Base-by-base conservation (phyloP, 2,329 filamentous ascomycete genomes). In the Cordyceps militaris region DNA sequence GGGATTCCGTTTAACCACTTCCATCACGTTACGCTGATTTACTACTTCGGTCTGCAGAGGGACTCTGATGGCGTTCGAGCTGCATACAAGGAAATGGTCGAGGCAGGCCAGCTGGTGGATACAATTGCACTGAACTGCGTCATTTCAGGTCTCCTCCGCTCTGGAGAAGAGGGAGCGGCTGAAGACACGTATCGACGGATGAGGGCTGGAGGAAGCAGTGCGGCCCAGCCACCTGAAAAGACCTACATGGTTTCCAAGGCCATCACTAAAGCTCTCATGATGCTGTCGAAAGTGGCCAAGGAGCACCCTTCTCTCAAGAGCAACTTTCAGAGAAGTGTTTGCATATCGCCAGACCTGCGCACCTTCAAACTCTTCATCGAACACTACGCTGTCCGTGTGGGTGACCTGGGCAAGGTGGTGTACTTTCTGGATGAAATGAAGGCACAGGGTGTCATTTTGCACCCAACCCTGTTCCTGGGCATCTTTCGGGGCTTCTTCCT, bases 71-170 rank as follows among this genome's bases (percentile, higher is more conserved):
- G 83, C 3, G 83, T 96, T 23, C 81, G 91, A 46, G 81, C 81
- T 32, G 86, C 89, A 0, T 99, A 97, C 70, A 82, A 81, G 61
- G 85, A 91, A 23, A 87, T 96, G 71, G 87, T 97, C n/a, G 77
- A 88, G 38, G 82, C 85, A 0, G 91, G 91, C 34, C 90, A 97
- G 69, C 85, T 97, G 61, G 85, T 99, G 57, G 93, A 97, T 69
- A 92, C 89, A 0, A 79, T 88, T 3, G 87, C 91, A 14, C 79
- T 97, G 70, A 97, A 97, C 67, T 89, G 88, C 64, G 85, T 97
- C 65, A 89, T 97, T 61, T 79, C 85, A 0, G 86, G 91, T 1
- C 79, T 97, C 21, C 78, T 97, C 44, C 80, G 84, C 57, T 85
- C 87, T 14, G 87, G 87, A 42, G 92, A 99, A 67, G 82, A 87